Evolutionary conservation across 1,284 basidiomycete genomes (phyloP), one percentile per base, ranked within the genome.

Genomic region (Ustilago tritici): DNA sequence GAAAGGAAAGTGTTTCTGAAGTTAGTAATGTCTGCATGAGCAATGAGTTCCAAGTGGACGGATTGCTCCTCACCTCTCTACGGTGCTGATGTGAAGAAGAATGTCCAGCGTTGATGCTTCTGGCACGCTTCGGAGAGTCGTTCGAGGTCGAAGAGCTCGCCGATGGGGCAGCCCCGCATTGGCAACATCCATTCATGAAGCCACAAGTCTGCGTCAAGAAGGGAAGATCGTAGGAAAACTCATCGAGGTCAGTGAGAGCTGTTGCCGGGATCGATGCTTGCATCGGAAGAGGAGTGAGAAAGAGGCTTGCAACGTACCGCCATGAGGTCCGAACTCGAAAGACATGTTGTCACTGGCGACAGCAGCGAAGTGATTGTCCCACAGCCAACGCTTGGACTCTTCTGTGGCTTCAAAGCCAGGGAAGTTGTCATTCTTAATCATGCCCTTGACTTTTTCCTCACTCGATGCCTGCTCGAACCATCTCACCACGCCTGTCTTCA

Each of bases 1-100:
- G 14, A 23, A 17, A 23, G 2, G 28, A 19, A 4, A 36, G 7
- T 2, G 59, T 5, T 3, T 7, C 34, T 9, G 12, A 31, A 2
- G 17, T 56, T n/a, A 56, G 47, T 14, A 36, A 11, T 10, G 36
- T 14, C 7, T 38, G 4, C 9, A 23, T 23, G 32, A 19, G 11
- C 34, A 15, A 8, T 17, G 9, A 15, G 15, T 5, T n/a, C 15
- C 23, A 31, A 9, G 5, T 38, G 15, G 53, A 31, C 46, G 32
- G 28, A 32, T 6, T 28, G 34, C 17, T 9, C 61, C 67, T 53
- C 40, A 76, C 65, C 74, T 61, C 75, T 70, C 14, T 61, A 47
- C 0, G 75, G 75, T n/a, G 75, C 75, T 5, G 71, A 75, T 6
- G 76, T 71, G 47, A 78, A 47, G 71, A 78, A 78, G 71, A 78